Evolutionary conservation across 768 basidiomycete genomes (phyloP).

Genomic region (Amanita molliuscula): DNA sequence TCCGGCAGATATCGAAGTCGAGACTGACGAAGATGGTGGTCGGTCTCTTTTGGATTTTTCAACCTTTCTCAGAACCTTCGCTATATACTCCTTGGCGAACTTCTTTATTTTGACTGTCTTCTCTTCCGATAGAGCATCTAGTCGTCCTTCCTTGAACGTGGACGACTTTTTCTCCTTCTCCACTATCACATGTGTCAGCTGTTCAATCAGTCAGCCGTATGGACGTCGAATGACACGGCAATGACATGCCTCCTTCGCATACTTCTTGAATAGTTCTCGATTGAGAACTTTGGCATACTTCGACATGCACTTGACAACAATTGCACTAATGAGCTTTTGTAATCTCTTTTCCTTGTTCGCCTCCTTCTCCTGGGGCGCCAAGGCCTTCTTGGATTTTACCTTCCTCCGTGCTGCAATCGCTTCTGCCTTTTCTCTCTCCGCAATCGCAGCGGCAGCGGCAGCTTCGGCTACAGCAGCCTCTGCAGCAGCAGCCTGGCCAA

Average conservation of each 20-base stretch:
- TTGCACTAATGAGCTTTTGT: slow-evolving; percentile 72
- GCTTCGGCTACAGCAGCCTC: slow-evolving; percentile 21
- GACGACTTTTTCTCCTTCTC: slow-evolving; percentile 93
- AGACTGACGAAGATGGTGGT: slow-evolving; percentile 14
- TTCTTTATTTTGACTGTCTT: slow-evolving; percentile 86
- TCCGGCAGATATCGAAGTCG: slow-evolving; percentile 12
- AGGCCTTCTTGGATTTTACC: slow-evolving; percentile 29
- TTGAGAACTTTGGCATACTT: slow-evolving; percentile 73
- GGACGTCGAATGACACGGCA: neutral
- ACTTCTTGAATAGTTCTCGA: slow-evolving; percentile 82
- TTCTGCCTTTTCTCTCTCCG: slow-evolving; percentile 19
- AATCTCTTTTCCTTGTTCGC: slow-evolving; percentile 73
- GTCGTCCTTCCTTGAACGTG: slow-evolving; percentile 60
- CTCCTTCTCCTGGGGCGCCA: slow-evolving; percentile 50
- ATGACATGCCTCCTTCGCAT: slow-evolving; percentile 79
- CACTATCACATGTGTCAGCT: slow-evolving; percentile 82
- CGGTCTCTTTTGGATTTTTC: slow-evolving; percentile 37
- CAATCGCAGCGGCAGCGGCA: slow-evolving; percentile 17
- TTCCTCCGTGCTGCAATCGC: slow-evolving; percentile 24
- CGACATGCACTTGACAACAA: slow-evolving; percentile 90
- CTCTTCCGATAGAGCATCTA: slow-evolving; percentile 77
- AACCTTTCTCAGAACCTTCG: slow-evolving; percentile 64
- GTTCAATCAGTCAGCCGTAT: slow-evolving; percentile 6
- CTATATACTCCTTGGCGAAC: slow-evolving; percentile 85
- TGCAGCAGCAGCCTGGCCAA: slow-evolving; percentile 20